Base-by-base conservation (phyloP, 495 filamentous ascomycete species). In the Penicillium lividum region DNA sequence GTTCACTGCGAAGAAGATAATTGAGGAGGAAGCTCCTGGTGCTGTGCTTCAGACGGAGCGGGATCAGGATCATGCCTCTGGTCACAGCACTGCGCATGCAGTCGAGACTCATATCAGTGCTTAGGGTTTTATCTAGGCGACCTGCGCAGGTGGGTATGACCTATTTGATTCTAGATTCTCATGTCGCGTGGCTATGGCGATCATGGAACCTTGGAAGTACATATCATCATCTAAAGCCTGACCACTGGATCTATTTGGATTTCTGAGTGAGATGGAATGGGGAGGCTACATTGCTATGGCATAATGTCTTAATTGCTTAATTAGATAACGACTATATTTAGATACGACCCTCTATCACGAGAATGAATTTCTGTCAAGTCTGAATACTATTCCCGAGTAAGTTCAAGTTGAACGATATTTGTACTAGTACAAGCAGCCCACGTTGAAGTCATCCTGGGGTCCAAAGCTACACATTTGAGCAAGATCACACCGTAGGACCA, bases 1-100 rank as follows among this genome's bases (percentile, higher is more conserved):
- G 43, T 93, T 92, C 30, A 98, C 94, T 22, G 94, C 94, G 54
- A 94, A 88, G 80, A 77, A 85, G 68, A 89, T 85, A 80, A 86
- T 90, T 45, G 77, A 90, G 36, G 53, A 64, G 51, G 57, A 40
- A 33, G 48, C 59, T 27, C 65, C 60, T 15, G 43, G 48, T 44
- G 54, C 47, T 49, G 48, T 54, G 0, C 53, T 54, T 33, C 42
- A 54, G 22, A 18, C 16, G n/a, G 58, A 64, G 5, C 57, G 57
- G 11, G 29, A 44, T 10, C 57, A 56, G 8, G 59, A 31, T 30
- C 46, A 34, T 18, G 50, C 16, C 7, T 44, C 54, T n/a, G 27
- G 52, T 11, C 42, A 46, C 3, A 67, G 58, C 16, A 56, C 59
- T 25, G 60, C 10, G 18, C 43, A 46, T 22, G 43, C 25, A 9